Percentiles rank a stretch among this genome's conserved stretches.
Conservation (phyloP, 305 asterid species). For the Striga hermonthica region DNA sequence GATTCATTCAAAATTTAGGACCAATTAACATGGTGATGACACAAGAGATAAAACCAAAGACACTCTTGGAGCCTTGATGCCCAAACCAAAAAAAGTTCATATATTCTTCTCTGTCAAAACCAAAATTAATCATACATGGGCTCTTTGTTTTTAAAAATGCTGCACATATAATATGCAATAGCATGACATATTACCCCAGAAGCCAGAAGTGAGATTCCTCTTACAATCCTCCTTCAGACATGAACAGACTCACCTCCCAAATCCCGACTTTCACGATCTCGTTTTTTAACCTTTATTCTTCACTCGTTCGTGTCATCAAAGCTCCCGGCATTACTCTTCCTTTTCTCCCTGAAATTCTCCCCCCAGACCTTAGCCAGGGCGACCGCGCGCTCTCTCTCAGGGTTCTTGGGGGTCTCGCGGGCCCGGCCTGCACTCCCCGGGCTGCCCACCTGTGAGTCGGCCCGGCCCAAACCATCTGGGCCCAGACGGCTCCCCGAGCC, state of each 20-base stretch:
- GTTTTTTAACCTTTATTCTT: neutral
- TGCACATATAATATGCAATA: too few species aligned
- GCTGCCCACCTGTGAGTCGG: slow-evolving; percentile 59
- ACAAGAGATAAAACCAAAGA: too few species aligned
- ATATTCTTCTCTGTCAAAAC: neutral
- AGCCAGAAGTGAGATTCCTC: too few species aligned
- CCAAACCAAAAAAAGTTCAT: neutral
- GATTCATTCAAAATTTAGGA: too few species aligned
- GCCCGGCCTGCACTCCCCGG: slow-evolving; percentile 64
- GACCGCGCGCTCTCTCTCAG: slow-evolving; percentile 85
- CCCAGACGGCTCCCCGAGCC: slow-evolving; percentile 80
- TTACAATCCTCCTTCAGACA: too few species aligned
- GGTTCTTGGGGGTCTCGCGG: slow-evolving; percentile 56
- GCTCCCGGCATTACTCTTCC: slow-evolving; percentile 48
- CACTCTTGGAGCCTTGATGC: neutral
- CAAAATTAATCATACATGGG: too few species aligned
- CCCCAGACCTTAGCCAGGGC: slow-evolving; percentile 98
- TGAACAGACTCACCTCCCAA: too few species aligned
- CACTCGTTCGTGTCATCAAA: slow-evolving; percentile 63
- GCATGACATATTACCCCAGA: neutral
- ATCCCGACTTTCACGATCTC: too few species aligned
- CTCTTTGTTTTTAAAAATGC: too few species aligned
- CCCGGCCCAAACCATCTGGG: slow-evolving; percentile 53
- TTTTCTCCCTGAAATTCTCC: slow-evolving; percentile 79
- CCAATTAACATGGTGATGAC: too few species aligned